Evolutionary conservation across 169 alveolate species (phyloP).

Genomic region (Cryptosporidium parvum): DNA sequence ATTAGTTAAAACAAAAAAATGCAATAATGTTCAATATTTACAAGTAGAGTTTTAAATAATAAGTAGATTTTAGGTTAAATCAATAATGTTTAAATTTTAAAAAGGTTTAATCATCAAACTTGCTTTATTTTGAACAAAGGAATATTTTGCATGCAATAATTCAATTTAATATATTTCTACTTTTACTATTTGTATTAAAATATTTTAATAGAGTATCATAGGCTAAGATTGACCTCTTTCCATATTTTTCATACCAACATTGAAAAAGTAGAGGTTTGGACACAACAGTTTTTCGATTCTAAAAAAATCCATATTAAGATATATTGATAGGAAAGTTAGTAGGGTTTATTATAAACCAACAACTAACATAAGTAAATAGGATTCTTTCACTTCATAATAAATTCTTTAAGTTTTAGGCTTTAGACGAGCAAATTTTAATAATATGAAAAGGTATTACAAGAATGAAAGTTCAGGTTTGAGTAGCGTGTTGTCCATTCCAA

Average conservation of each 20-base stretch:
- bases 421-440: background rate
- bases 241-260: background rate
- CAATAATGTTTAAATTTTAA: too few species aligned
- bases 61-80: background rate
- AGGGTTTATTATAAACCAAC: background rate
- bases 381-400: background rate
- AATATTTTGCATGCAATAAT: background rate
- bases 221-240: too few species aligned
- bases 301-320: too few species aligned
- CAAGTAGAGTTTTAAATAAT: background rate
- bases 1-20: too few species aligned
- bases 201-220: too few species aligned
- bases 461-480: slow-evolving; percentile 31
- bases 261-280: background rate
- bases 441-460: slow-evolving; percentile 37
- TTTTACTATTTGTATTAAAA: too few species aligned
- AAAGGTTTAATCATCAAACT: too few species aligned
- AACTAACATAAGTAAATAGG: background rate
- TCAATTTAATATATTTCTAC: too few species aligned
- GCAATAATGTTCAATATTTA: background rate
- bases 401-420: slow-evolving; percentile 14
- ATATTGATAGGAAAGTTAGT: background rate
- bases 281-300: background rate
- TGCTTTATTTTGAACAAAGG: background rate
- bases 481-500: slow-evolving; percentile 27